A percentile compares a stretch with the other conserved stretches of the same genome.
Conservation (phyloP, 352 stramenopile species). For the Lagenidium sp. region DNA sequence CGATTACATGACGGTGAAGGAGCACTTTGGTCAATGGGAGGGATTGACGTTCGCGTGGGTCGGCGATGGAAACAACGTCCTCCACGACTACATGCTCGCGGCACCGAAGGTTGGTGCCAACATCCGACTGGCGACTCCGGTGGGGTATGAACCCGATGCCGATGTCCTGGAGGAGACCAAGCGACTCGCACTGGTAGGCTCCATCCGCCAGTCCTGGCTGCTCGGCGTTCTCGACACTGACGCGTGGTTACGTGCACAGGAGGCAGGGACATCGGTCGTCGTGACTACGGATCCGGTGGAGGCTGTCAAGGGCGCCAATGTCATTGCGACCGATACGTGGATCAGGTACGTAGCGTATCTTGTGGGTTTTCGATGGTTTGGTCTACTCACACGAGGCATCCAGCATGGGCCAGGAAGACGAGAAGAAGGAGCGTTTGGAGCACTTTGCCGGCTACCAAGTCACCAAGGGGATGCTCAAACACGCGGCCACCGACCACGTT, state of each 20-base stretch:
- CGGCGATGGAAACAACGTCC: slow-evolving; percentile 97
- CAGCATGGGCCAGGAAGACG: slow-evolving; percentile 92
- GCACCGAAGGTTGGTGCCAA: slow-evolving; percentile 83
- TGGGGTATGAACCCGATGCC: slow-evolving; percentile 88
- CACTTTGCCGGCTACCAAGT: slow-evolving; percentile 96
- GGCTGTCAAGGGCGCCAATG: slow-evolving; percentile 90
- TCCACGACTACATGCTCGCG: slow-evolving; percentile 97
- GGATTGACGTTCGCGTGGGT: slow-evolving; percentile 96
- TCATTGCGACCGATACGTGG: slow-evolving; percentile 98
- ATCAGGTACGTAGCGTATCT: slow-evolving; percentile 20
- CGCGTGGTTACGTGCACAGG: no score
- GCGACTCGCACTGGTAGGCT: slow-evolving; percentile 53
- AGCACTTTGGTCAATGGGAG: slow-evolving; percentile 79
- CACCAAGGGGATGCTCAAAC: slow-evolving; percentile 88
- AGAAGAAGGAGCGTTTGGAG: slow-evolving; percentile 89
- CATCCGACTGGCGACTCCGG: slow-evolving; percentile 92
- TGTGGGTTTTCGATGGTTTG: neutral
- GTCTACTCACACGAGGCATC: neutral
- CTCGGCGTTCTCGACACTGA: neutral
- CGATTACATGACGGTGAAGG: slow-evolving; percentile 96
- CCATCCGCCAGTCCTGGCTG: neutral
- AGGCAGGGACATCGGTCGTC: slow-evolving; percentile 56
- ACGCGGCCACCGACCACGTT: slow-evolving; percentile 87
- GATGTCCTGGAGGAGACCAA: slow-evolving; percentile 88
- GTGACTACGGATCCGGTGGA: slow-evolving; percentile 89